Percentiles rank a stretch among this genome's conserved stretches.
These are phyloP conservation scores for Xenosphaeropsis pyriputrescens DNA, from an alignment of 2,329 filamentous ascomycete genomes.

Conservation along the genomic window DNA sequence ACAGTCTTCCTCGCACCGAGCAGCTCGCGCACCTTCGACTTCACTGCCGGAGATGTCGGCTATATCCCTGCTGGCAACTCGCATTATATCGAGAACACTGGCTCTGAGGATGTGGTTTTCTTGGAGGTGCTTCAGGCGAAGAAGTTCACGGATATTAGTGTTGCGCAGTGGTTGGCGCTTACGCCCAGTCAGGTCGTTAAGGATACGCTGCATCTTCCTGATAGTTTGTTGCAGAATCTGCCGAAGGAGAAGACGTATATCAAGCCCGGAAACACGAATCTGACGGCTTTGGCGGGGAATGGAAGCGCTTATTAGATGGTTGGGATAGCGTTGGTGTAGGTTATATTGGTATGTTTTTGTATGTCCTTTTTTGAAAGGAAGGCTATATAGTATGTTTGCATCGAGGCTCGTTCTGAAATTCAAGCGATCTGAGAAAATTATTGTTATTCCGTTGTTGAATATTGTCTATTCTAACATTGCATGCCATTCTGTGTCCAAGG, in stretches of 20 bases:
- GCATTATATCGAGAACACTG: constrained; percentile 48
- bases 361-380: too few species aligned
- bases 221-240: constrained; percentile 22
- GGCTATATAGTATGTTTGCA: too few species aligned
- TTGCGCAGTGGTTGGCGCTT: constrained; percentile 30
- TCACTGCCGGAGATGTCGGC: constrained; percentile 41
- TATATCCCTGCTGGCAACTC: constrained; percentile 38
- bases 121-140: constrained; percentile 40
- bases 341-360: too few species aligned
- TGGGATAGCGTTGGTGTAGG: too few species aligned
- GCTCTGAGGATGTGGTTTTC: constrained; percentile 39
- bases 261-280: constrained; percentile 8
- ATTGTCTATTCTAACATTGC: too few species aligned
- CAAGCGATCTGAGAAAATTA: too few species aligned
- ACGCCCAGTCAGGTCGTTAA: constrained; percentile 42
- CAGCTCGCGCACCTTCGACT: constrained; percentile 35
- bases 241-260: constrained; percentile 30
- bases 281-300: too few species aligned
- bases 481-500: too few species aligned
- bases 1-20: constrained; percentile 38
- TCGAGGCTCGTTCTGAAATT: too few species aligned
- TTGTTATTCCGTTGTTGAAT: too few species aligned
- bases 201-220: constrained; percentile 33
- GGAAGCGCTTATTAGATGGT: too few species aligned
- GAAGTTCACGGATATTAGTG: constrained; percentile 19